Evolutionary conservation across 2,329 filamentous ascomycete genomes (phyloP), one percentile per base, ranked within the genome.

Genomic region (Nemania sp.): DNA sequence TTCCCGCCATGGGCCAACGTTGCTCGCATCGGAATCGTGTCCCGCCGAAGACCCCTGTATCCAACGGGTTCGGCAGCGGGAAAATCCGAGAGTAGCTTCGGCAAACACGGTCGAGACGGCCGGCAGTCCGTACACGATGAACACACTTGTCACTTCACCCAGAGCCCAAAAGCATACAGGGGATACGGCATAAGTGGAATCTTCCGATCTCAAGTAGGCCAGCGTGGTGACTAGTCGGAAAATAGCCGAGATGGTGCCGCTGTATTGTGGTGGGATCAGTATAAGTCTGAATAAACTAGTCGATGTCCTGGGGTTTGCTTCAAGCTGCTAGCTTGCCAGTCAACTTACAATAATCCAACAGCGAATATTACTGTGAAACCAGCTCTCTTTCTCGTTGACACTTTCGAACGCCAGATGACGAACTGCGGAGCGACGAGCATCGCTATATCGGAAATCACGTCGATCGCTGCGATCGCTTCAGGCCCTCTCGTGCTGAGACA

Each of bases 291-390:
- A n/a, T n/a, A n/a, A 29, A 20, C 34, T 9, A 12, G 13, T n/a
- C 17, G 12, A n/a, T 29, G 3, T 29, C 3, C 3, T 3, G 25
- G 13, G 12, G 5, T 25, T 34, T 12, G 25, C 34, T 37, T 51
- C 37, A 49, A 57, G 32, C 7, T 34, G 18, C 15, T 4, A 25
- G 45, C 12, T 11, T 20, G 5, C 12, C 7, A 29, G 3, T 7
- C 25, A 29, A 61, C 56, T 52, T 56, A 59, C 60, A 62, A 62
- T 56, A 62, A 34, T 18, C 60, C 60, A 12, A 59, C 42, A 5
- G 40, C 48, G 40, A 37, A 56, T 7, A 59, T 45, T 34, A 59
- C 9, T 5, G 48, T 18, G 10, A 59, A 46, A 5, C 56, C 60
- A 37, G 46, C 18, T 48, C 17, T 62, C n/a, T 49, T 52, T 11